A percentile compares a stretch with the other conserved stretches of the same genome.
Evolutionary conservation across 176 grass and related monocot species (phyloP).

Genomic region (Carex kokanica): DNA sequence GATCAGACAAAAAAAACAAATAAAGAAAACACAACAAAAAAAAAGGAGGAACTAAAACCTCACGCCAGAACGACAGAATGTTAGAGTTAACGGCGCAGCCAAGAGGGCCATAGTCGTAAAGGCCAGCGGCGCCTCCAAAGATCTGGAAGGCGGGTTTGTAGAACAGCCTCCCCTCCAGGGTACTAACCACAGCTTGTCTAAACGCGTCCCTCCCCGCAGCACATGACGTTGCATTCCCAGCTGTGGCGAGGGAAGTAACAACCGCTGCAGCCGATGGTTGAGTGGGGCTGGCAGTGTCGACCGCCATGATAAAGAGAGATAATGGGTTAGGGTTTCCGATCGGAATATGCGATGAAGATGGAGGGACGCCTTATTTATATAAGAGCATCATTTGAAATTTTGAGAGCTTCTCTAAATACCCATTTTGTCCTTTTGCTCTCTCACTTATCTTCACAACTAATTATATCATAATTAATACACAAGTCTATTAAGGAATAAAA

Average conservation of each 20-base stretch:
- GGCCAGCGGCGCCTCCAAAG: conserved; percentile 76
- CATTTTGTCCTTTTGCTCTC: too few relatives aligned
- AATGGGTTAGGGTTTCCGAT: conserved; percentile 34
- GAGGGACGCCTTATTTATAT: neutral
- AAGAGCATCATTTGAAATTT: too few relatives aligned
- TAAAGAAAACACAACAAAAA: neutral
- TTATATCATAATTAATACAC: too few relatives aligned
- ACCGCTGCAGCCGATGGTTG: conserved; percentile 1
- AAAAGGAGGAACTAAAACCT: conserved; percentile 32
- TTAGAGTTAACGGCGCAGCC: conserved; percentile 82
- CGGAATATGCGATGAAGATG: conserved; percentile 23
- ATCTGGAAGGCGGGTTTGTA: conserved; percentile 91
- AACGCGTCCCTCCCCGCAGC: conserved; percentile 57
- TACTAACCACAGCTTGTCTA: conserved; percentile 63
- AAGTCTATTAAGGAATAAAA: too few relatives aligned
- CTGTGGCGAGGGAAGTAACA: conserved; percentile 14
- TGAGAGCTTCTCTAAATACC: too few relatives aligned
- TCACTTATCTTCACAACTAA: too few relatives aligned
- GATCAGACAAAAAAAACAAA: too few relatives aligned
- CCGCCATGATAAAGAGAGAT: conserved; percentile 19
- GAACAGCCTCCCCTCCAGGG: conserved; percentile 77
- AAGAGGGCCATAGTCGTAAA: conserved; percentile 82
- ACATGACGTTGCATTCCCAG: neutral
- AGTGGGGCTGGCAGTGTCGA: neutral
- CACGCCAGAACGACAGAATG: conserved; percentile 78